phyloP scores from a whole-genome alignment of 2,329 filamentous ascomycete genomes.

The Phialemonium atrogriseum region DNA sequence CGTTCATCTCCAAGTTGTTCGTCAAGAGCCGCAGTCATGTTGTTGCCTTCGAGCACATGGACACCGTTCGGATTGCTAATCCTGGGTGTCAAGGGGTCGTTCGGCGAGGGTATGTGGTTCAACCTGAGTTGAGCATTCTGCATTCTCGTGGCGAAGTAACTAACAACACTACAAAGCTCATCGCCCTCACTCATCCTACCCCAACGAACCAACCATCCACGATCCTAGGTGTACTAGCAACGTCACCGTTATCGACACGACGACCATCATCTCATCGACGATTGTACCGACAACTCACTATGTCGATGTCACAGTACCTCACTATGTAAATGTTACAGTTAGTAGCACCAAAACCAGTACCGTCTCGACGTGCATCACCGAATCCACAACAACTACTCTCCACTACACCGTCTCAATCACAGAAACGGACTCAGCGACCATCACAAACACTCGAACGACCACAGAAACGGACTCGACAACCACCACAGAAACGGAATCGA shows the following conservation, averaged over 20 bases:
- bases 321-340: conserved; percentile 9
- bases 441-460: conserved; percentile 10
- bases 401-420: conserved; percentile 9
- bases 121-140: conserved; percentile 1
- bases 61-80: conserved; percentile 13
- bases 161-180: conserved; percentile 2
- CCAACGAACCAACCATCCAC: conserved; percentile 1
- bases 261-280: conserved; percentile 4
- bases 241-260: conserved; percentile 10
- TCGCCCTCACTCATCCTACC: conserved; percentile 1
- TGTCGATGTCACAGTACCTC: conserved; percentile 4
- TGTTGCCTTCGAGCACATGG: conserved; percentile 10
- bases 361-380: conserved; percentile 7
- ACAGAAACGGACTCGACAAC: conserved; percentile 7
- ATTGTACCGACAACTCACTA: conserved; percentile 1
- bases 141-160: background rate
- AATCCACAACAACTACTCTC: conserved; percentile 11
- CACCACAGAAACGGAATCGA: conserved; percentile 9
- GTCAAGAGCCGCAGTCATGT: conserved; percentile 13
- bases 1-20: conserved; percentile 10
- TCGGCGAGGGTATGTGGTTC: conserved; percentile 12
- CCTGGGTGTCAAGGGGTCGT: conserved; percentile 9
- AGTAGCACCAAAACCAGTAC: conserved; percentile 9
- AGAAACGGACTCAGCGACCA: conserved; percentile 6
- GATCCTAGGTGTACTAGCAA: conserved; percentile 4